phyloP scores from a whole-genome alignment of 768 basidiomycete species.

The Tricholoma hemisulphureum region DNA sequence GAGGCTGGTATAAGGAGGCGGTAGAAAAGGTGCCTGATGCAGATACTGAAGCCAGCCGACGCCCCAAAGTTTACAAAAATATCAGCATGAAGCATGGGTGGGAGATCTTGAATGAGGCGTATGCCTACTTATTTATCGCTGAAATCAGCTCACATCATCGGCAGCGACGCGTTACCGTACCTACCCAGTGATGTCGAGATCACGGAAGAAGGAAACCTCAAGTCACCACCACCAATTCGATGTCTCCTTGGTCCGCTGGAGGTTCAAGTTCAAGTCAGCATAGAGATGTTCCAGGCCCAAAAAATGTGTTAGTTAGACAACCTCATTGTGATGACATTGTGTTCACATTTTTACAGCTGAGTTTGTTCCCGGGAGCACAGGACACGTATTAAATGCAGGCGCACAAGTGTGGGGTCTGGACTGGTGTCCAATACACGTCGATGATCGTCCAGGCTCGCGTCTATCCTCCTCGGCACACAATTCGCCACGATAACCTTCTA shows the following conservation, averaged over 20 bases:
- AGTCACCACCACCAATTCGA: constrained; percentile 51
- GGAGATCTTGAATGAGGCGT: constrained; percentile 48
- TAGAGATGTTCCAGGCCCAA: constrained; percentile 56
- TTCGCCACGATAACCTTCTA: neutral
- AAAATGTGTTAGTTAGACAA: constrained; percentile 50
- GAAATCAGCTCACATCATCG: neutral
- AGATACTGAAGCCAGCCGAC: constrained; percentile 47
- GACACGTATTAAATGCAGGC: constrained; percentile 82
- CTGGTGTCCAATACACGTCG: constrained; percentile 82
- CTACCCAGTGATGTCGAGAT: constrained; percentile 53
- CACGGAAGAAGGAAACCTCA: constrained; percentile 50
- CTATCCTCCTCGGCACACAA: neutral
- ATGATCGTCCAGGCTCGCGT: constrained; percentile 44
- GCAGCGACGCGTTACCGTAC: constrained; percentile 57
- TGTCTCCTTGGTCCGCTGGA: constrained; percentile 70
- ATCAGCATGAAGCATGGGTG: constrained; percentile 45
- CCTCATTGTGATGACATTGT: neutral
- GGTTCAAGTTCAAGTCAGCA: constrained; percentile 45
- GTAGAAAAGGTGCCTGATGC: constrained; percentile 28
- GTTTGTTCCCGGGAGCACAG: constrained; percentile 53
- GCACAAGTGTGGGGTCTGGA: constrained; percentile 89
- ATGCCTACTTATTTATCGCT: constrained; percentile 25
- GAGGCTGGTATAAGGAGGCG: constrained; percentile 75
- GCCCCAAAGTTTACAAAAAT: constrained; percentile 57
- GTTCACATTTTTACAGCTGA: constrained; percentile 44